A percentile compares a stretch with the other conserved stretches of the same genome.
Evolutionary conservation across 179 eudicot genomes (phyloP).

Genomic region (Camellia oleifera): DNA sequence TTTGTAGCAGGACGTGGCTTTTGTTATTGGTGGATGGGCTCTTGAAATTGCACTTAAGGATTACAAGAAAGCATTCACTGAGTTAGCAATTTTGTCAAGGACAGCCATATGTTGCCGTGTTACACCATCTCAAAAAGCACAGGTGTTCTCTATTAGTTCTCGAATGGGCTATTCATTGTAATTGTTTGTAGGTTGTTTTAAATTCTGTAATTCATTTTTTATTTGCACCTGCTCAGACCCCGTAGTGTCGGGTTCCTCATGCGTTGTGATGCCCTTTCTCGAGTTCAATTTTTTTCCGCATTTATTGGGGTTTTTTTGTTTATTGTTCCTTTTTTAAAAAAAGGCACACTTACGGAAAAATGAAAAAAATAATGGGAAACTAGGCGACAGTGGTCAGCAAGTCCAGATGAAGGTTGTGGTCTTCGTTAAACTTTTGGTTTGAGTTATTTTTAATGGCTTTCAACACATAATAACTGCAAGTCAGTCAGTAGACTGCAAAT

Average conservation of each 20-base stretch:
- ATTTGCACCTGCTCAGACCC: neutral
- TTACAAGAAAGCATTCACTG: slow-evolving; percentile 73
- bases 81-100: slow-evolving; percentile 82
- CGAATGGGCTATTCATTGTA: neutral
- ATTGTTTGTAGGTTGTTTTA: neutral
- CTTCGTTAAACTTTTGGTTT: neutral
- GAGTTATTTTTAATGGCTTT: neutral
- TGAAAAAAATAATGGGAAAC: neutral
- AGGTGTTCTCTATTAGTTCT: slow-evolving; percentile 45
- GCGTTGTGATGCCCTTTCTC: no score
- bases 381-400: neutral
- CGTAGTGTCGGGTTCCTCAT: no score
- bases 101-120: slow-evolving; percentile 99
- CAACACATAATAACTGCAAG: neutral
- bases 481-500: neutral
- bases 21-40: slow-evolving; percentile 98
- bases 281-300: neutral
- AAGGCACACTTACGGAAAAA: neutral
- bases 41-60: slow-evolving; percentile 88
- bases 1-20: slow-evolving; percentile 79
- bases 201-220: neutral
- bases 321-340: no score
- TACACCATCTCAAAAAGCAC: slow-evolving; percentile 99
- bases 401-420: neutral
- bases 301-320: neutral